These are phyloP conservation scores for Sclerotinia minor DNA, from an alignment of 2,329 filamentous ascomycete genomes.

Conservation along the genomic window DNA sequence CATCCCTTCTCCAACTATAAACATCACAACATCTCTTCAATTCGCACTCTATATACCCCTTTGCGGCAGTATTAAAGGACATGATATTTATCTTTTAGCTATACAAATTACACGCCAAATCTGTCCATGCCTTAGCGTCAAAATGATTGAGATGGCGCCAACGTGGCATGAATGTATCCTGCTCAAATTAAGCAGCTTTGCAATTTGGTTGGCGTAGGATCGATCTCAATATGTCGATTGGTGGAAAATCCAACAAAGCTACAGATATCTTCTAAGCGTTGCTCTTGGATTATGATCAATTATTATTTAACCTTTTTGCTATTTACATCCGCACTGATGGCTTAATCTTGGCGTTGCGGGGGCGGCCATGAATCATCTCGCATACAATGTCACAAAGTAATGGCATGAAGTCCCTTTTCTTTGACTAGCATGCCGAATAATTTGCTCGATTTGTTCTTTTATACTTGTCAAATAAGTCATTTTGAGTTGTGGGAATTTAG, in stretches of 20 bases:
- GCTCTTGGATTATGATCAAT: neutral
- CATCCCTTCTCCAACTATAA: neutral
- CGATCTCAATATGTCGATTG: neutral
- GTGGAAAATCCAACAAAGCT: neutral
- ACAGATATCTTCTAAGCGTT: neutral
- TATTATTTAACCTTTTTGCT: neutral
- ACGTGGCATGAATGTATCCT: neutral
- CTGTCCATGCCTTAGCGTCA: too few species aligned
- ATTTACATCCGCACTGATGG: neutral
- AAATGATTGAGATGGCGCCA: too few species aligned
- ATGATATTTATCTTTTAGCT: neutral
- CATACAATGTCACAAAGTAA: neutral
- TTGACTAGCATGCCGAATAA: neutral
- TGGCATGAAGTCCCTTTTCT: neutral
- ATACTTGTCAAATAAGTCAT: too few species aligned
- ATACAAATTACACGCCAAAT: neutral
- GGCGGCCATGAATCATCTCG: neutral
- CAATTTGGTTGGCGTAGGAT: neutral
- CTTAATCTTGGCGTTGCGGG: slow-evolving; percentile 1
- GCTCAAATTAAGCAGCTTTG: neutral
- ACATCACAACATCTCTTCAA: neutral
- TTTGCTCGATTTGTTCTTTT: neutral
- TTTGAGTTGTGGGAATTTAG: neutral
- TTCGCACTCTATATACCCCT: neutral
- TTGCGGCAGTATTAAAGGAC: neutral